These are phyloP conservation scores for Dimargaris verticillata DNA, from an alignment of 192 early-diverging fungal species.

Conservation along the genomic window DNA sequence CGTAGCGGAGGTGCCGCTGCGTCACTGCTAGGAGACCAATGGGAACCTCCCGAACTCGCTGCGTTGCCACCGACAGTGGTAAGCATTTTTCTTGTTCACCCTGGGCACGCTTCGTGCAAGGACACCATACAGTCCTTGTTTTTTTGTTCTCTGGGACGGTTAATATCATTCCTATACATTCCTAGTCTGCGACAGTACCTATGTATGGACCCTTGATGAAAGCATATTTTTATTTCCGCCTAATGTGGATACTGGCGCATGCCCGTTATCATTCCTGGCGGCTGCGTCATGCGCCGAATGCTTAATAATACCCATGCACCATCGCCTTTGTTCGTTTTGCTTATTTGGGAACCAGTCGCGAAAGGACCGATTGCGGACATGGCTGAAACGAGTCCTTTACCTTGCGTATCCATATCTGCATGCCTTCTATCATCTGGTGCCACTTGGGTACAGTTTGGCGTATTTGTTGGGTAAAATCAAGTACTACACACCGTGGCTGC, in stretches of 20 bases:
- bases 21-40: conserved; percentile 42
- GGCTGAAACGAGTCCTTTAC: conserved; percentile 27
- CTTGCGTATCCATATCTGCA: conserved; percentile 58
- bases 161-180: background rate
- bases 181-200: background rate
- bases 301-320: too few relatives aligned
- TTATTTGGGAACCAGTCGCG: background rate
- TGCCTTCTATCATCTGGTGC: conserved; percentile 43
- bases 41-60: conserved; percentile 10
- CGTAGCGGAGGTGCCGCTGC: conserved; percentile 43
- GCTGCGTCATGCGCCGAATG: too few relatives aligned
- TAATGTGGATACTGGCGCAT: too few relatives aligned
- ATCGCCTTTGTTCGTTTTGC: too few relatives aligned
- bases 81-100: background rate
- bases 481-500: conserved; percentile 73
- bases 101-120: background rate
- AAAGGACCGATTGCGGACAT: background rate
- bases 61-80: background rate
- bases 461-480: conserved; percentile 75
- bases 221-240: background rate
- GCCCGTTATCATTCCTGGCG: too few relatives aligned
- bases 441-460: conserved; percentile 49
- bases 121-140: background rate
- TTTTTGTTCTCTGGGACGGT: background rate
- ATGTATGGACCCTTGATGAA: background rate